Base-by-base conservation (phyloP, 768 basidiomycete species). In the Zangia roseola region DNA sequence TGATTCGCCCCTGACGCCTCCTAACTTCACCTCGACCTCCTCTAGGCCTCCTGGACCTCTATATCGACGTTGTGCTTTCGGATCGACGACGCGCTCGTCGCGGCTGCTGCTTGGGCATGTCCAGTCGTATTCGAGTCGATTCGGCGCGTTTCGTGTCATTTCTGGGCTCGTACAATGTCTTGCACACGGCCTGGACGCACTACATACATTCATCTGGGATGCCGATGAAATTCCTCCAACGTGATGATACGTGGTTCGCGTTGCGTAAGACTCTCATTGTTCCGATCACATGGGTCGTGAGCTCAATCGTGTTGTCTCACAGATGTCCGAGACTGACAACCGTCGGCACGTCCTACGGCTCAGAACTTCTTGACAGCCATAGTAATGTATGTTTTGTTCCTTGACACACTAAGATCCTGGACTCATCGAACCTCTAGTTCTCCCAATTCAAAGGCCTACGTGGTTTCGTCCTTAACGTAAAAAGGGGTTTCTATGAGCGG, bases 211-310 rank as follows among this genome's bases (percentile, higher is more conserved):
- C 57, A 68, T 78, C 30, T 91, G 88, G 88, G 83, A 83, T 52
- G 84, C 79, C 4, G 84, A 86, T 12, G 84, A 86, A 61, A 66
- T 72, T n/a, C 8, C 71, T 81, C 28, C 79, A 83, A 14, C 77
- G 75, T 28, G 88, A 89, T 50, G 82, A 84, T 53, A 85, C 90
- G 83, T 91, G 88, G 88, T 78, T 85, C 52, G 80, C 83, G 37
- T 71, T 91, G 56, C 79, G 88, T 90, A 56, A 60, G 78, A 62
- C 10, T 33, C 21, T 23, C 6, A 6, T 5, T 19, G 14, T 40
- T 46, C 6, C 12, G 16, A 10, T 25, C 8, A 26, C 24, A 4
- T 40, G 23, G 28, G 24, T 9, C 17, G 21, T 20, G 16, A 35
- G 34, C 47, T 33, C 57, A 47, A 41, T 31, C 3, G 3, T 31